These are phyloP conservation scores for Nakaseomyces nivariensis DNA, from an alignment of 1,139 yeast species.

Conservation along the genomic window DNA sequence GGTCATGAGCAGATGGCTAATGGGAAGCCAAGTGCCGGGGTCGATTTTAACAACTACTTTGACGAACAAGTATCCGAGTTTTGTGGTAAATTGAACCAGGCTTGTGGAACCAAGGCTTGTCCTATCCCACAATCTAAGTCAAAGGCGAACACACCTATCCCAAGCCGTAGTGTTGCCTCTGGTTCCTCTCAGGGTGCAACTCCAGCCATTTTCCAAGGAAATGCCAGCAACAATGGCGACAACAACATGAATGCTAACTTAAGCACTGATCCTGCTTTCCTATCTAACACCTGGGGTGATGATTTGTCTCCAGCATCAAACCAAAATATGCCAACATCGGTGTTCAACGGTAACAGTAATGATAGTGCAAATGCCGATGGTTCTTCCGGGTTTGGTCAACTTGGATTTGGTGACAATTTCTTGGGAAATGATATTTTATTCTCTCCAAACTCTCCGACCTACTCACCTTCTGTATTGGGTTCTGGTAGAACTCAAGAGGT, in stretches of 20 bases:
- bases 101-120: conserved; percentile 69
- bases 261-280: background rate
- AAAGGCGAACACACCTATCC: conserved; percentile 5
- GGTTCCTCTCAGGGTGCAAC: background rate
- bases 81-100: conserved; percentile 64
- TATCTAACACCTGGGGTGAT: conserved; percentile 5
- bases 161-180: background rate
- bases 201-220: background rate
- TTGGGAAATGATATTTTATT: conserved; percentile 2
- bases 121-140: conserved; percentile 49
- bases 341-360: background rate
- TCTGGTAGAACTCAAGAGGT: conserved; percentile 1
- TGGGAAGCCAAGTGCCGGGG: conserved; percentile 11
- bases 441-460: conserved; percentile 2
- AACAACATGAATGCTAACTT: conserved; percentile 1
- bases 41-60: conserved; percentile 35
- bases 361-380: background rate
- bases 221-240: background rate
- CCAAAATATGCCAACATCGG: background rate
- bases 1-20: conserved; percentile 2
- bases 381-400: conserved; percentile 9
- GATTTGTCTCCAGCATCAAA: conserved; percentile 1
- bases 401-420: conserved; percentile 7
- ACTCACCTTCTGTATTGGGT: background rate
- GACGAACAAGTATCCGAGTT: conserved; percentile 48